Evolutionary conservation across 768 basidiomycete species (phyloP).

Genomic region (Boletellus ananas): DNA sequence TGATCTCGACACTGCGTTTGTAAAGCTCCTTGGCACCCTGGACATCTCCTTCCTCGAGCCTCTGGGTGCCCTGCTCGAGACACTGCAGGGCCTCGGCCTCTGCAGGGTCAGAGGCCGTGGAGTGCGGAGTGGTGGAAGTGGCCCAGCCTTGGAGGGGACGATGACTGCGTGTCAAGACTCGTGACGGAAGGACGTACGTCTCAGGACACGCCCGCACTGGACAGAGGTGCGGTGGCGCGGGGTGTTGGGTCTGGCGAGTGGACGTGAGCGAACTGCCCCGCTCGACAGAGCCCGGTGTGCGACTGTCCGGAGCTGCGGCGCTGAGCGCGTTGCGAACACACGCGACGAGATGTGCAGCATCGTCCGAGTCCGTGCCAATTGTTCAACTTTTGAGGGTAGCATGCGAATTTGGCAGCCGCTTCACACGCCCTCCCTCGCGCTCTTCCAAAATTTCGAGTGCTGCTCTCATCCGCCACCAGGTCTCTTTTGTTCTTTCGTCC

Average conservation of each 20-base stretch:
- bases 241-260: slow-evolving; percentile 16
- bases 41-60: slow-evolving; percentile 84
- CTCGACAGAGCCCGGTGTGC: slow-evolving; percentile 21
- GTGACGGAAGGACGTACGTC: slow-evolving; percentile 28
- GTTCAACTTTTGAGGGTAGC: slow-evolving; percentile 13
- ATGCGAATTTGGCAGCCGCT: slow-evolving; percentile 7
- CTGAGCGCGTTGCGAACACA: slow-evolving; percentile 19
- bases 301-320: slow-evolving; percentile 22
- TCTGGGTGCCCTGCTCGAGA: slow-evolving; percentile 78
- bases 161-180: slow-evolving; percentile 2
- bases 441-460: slow-evolving; percentile 28
- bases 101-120: slow-evolving; percentile 78
- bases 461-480: slow-evolving; percentile 19
- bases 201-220: slow-evolving; percentile 7
- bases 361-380: slow-evolving; percentile 23
- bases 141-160: slow-evolving; percentile 55
- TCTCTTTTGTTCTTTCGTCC: slow-evolving; percentile 3
- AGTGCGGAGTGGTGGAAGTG: slow-evolving; percentile 75
- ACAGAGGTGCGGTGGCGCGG: slow-evolving; percentile 6
- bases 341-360: slow-evolving; percentile 22
- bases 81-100: slow-evolving; percentile 75
- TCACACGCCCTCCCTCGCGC: slow-evolving; percentile 24
- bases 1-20: slow-evolving; percentile 75
- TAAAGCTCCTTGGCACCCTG: slow-evolving; percentile 74
- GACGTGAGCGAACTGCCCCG: slow-evolving; percentile 18